These are phyloP conservation scores for Cunninghamia lanceolata DNA, from an alignment of 75 land plant species.

Conservation along the genomic window DNA sequence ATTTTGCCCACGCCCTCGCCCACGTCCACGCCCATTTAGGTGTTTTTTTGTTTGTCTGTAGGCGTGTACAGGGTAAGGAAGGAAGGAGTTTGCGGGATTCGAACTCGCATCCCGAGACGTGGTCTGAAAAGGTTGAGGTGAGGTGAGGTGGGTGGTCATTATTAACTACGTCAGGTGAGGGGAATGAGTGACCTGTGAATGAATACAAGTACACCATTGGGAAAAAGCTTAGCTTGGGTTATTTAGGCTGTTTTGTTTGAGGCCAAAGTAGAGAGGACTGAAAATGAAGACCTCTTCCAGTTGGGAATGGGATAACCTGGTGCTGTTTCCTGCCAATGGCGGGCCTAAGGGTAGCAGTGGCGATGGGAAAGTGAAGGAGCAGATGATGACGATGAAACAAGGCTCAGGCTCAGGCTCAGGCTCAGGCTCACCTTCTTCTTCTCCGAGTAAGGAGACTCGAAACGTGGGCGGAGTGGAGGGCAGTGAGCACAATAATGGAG, in stretches of 20 bases:
- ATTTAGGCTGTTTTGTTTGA: neutral
- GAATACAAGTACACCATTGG: neutral
- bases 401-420: neutral
- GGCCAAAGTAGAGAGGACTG: neutral
- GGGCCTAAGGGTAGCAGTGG: neutral
- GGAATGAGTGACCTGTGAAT: neutral
- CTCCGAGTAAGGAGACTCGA: neutral
- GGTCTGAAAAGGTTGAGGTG: neutral
- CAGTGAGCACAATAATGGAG: neutral
- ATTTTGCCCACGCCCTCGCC: neutral
- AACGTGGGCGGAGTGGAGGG: neutral
- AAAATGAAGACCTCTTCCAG: neutral
- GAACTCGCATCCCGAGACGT: neutral
- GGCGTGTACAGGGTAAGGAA: neutral
- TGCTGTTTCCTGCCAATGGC: conserved; percentile 1
- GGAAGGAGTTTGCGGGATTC: neutral
- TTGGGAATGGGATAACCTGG: conserved; percentile 5
- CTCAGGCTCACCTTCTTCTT: neutral
- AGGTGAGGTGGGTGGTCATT: neutral
- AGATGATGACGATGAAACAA: neutral
- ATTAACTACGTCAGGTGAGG: neutral
- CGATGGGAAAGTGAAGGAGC: neutral
- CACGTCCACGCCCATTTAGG: neutral
- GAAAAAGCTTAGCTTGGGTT: neutral
- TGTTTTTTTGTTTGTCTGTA: neutral